Conservation (phyloP, 331 rosid species). For the Malus hybrid region DNA sequence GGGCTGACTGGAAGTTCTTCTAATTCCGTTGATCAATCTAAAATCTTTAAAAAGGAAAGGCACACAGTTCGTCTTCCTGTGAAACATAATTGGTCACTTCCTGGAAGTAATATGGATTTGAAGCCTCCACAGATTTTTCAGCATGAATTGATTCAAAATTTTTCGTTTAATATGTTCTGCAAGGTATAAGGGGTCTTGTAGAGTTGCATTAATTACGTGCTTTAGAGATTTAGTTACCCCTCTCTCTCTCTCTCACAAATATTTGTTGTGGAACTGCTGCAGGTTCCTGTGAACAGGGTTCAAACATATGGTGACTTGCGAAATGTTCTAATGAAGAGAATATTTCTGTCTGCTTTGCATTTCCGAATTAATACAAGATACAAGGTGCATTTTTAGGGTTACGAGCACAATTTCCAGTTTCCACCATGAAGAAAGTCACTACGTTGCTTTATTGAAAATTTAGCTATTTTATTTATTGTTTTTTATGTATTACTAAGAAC, state of each 20-base stretch:
- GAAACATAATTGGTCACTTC: conserved; percentile 92
- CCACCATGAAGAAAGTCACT: background rate
- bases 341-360: conserved; percentile 95
- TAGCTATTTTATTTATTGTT: background rate
- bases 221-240: background rate
- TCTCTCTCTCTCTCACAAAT: background rate
- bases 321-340: conserved; percentile 96
- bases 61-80: conserved; percentile 94
- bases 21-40: conserved; percentile 60
- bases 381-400: conserved; percentile 51
- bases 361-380: conserved; percentile 96
- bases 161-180: conserved; percentile 90
- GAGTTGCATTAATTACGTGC: background rate
- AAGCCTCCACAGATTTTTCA: conserved; percentile 90
- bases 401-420: conserved; percentile 1
- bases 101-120: conserved; percentile 46
- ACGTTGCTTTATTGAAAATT: background rate
- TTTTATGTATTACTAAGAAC: background rate
- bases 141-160: conserved; percentile 91
- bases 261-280: conserved; percentile 28
- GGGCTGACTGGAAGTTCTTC: conserved; percentile 73
- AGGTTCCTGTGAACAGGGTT: conserved; percentile 93
- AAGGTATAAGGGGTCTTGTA: conserved; percentile 47
- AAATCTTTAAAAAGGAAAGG: conserved; percentile 61
- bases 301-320: conserved; percentile 82